These are phyloP conservation scores for Isoetes taiwanensis DNA, from an alignment of 75 land plant species.

Conservation along the genomic window DNA sequence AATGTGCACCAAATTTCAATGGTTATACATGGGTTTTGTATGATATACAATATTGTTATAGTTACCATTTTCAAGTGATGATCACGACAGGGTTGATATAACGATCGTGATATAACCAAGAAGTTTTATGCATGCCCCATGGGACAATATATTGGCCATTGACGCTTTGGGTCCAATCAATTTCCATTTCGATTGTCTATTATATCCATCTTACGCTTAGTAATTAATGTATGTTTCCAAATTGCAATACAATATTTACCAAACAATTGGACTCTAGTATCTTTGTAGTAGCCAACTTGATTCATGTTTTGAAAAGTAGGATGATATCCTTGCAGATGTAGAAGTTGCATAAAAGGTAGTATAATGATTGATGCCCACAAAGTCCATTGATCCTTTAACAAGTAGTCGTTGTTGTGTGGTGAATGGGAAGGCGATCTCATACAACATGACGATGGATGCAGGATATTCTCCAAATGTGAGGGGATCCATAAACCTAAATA, in stretches of 20 bases:
- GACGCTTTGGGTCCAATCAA: no score
- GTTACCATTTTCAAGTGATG: constrained; percentile 78
- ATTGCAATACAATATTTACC: no score
- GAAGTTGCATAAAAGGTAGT: constrained; percentile 44
- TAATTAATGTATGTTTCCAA: no score
- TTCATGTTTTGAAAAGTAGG: no score
- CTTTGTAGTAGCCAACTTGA: no score
- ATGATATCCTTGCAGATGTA: no score
- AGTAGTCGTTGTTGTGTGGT: constrained; percentile 33
- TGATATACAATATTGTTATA: no score
- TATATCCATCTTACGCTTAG: no score
- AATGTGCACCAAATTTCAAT: no score
- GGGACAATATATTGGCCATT: constrained; percentile 16
- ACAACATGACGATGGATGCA: constrained; percentile 40
- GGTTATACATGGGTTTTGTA: no score
- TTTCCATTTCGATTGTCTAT: no score
- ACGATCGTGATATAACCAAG: constrained; percentile 32
- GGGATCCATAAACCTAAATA: constrained; percentile 80
- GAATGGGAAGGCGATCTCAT: constrained; percentile 60
- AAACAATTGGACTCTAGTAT: no score
- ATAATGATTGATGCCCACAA: constrained; percentile 75
- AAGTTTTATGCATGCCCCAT: constrained; percentile 42
- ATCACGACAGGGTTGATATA: constrained; percentile 50
- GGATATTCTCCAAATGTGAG: constrained; percentile 72
- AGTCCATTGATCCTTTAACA: constrained; percentile 36